Evolutionary conservation across 1,284 basidiomycete species (phyloP), one percentile per base, ranked within the genome.

Genomic region (Tetrapyrgos nigripes): DNA sequence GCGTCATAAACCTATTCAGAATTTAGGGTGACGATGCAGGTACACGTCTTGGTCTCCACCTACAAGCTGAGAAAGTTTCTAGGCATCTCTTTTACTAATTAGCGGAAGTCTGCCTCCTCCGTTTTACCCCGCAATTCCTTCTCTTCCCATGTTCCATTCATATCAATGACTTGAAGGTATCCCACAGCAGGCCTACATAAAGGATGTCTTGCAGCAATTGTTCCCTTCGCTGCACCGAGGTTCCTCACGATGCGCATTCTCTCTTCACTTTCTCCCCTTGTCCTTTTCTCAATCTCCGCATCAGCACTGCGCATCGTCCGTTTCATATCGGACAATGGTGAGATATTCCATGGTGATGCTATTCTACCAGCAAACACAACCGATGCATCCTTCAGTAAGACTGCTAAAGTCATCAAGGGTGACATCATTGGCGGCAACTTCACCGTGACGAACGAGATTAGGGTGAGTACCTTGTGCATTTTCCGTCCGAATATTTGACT

Each of bases 261-360:
- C 8, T 4, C 44, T 19, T 26, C 58, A 14, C 46, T 62, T 11
- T 24, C 47, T 40, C 44, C 54, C 14, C 28, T 57, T 50, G 35
- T 58, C 27, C 53, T 70, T 11, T 64, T 61, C 27, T 58, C 63
- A 8, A 56, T 70, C 17, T 63, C 57, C 21, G 70, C 63, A 10
- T 63, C 66, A 48, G 76, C 74, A 17, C 70, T 76, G 61, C 75
- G 76, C 27, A 75, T 79, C 56, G 76, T 79, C 37, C 74, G 77
- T n/a, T 79, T 79, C 66, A 70, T 77, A 51, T 73, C 77, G 2
- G 74, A 69, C 10, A 76, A 79, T 60, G 72, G 71, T 44, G 64
- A 71, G 27, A 71, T 71, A 59, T 78, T 78, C 57, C 72, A 69
- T 47, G 77, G 77, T 13, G 77, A 79, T 60, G 77, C 75, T 14